Percentiles rank a stretch among this genome's conserved stretches.
phyloP scores from a whole-genome alignment of 2,329 filamentous ascomycete species.

The Aspergillus alliaceus region DNA sequence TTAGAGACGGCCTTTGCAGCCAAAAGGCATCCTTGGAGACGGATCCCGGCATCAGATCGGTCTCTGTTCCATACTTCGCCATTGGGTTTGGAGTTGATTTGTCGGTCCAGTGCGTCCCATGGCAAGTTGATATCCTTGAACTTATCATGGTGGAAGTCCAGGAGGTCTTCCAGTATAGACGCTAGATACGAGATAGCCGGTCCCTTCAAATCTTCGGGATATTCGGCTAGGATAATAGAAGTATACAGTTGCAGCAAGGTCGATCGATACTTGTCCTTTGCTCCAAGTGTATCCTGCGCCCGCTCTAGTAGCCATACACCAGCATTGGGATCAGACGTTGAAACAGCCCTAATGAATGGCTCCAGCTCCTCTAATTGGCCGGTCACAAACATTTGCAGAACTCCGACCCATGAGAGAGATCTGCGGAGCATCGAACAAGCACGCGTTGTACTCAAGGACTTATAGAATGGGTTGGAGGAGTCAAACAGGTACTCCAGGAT shows the following conservation, averaged over 20 bases:
- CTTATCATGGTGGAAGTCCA: conserved; percentile 19
- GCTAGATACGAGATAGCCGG: conserved; percentile 35
- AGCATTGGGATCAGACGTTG: conserved; percentile 33
- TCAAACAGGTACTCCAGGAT: conserved; percentile 28
- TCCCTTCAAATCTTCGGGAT: conserved; percentile 28
- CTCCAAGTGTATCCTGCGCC: conserved; percentile 26
- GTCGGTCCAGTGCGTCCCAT: conserved; percentile 25
- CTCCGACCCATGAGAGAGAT: conserved; percentile 32
- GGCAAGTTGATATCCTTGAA: conserved; percentile 26
- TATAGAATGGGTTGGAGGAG: conserved; percentile 25
- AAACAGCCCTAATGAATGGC: conserved; percentile 25
- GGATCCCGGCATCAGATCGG: conserved; percentile 37
- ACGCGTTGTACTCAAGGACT: conserved; percentile 28
- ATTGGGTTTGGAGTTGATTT: conserved; percentile 25
- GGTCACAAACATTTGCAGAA: conserved; percentile 25
- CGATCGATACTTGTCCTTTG: conserved; percentile 21
- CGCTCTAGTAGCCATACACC: conserved; percentile 36
- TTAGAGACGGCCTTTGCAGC: conserved; percentile 22
- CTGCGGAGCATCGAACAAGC: conserved; percentile 38
- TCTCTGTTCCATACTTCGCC: conserved; percentile 35
- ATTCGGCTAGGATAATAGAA: conserved; percentile 27
- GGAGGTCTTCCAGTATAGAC: conserved; percentile 27
- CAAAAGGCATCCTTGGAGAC: conserved; percentile 39
- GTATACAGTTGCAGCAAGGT: conserved; percentile 31
- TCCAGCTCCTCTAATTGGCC: conserved; percentile 18